phyloP scores from a whole-genome alignment of 2,329 filamentous ascomycete genomes.

The Trichoderma sp. region DNA sequence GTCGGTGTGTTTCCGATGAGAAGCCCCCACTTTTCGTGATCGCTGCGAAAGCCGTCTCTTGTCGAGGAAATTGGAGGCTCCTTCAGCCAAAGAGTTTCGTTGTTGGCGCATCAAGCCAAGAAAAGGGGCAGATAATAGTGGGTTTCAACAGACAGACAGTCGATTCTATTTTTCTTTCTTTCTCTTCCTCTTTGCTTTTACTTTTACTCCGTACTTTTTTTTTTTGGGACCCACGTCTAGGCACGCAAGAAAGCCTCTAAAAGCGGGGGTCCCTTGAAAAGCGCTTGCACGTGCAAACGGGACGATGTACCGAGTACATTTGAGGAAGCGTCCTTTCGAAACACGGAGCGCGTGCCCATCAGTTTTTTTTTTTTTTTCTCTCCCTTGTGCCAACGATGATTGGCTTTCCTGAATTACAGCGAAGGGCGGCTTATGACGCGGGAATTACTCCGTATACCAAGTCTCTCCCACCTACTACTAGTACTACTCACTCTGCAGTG shows the following conservation, averaged over 20 bases:
- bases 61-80: conserved; percentile 7
- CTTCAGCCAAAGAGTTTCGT: neutral
- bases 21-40: neutral
- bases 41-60: neutral
- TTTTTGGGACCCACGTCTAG: no score
- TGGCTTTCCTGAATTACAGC: neutral
- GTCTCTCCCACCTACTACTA: neutral
- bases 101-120: neutral
- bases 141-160: neutral
- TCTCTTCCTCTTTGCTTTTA: neutral
- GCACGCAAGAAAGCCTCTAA: neutral
- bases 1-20: conserved; percentile 17
- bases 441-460: neutral
- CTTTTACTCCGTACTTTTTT: neutral
- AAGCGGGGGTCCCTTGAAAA: conserved; percentile 5
- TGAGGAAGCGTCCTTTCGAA: neutral
- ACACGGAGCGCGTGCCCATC: conserved; percentile 5
- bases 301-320: conserved; percentile 8
- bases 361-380: no score
- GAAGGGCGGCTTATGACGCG: neutral
- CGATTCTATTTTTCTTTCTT: no score
- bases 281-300: conserved; percentile 5
- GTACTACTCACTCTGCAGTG: neutral
- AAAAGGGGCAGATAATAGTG: neutral
- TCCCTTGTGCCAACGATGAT: neutral